A percentile compares a stretch with the other conserved stretches of the same genome.
phyloP scores from a whole-genome alignment of 83 land plant species.

The Picea abies region DNA sequence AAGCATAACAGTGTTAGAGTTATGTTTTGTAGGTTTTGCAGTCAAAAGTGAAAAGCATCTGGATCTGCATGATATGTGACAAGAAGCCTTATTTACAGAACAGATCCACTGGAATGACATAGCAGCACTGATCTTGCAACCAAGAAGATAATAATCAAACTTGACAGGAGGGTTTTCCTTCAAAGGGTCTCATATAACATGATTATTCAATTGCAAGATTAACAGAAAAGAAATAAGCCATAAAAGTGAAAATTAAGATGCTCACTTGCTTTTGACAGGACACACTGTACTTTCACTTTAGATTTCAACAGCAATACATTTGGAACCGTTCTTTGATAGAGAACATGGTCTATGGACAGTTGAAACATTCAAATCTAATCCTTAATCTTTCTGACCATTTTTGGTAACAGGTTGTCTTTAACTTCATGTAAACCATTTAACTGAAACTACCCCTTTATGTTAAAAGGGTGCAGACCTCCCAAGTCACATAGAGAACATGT shows the following conservation, averaged over 20 bases:
- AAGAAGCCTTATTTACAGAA: too few relatives aligned
- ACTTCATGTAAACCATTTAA: neutral
- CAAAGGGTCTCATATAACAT: too few relatives aligned
- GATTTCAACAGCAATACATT: neutral
- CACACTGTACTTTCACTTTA: neutral
- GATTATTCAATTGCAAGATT: neutral
- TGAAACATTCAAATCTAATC: neutral
- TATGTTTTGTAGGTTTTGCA: neutral
- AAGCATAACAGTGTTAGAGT: neutral
- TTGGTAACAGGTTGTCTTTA: neutral
- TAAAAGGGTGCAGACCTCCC: neutral
- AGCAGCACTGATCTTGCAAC: neutral
- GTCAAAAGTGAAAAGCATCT: neutral
- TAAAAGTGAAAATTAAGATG: neutral
- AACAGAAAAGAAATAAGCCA: neutral
- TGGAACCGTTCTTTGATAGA: neutral
- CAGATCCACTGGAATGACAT: too few relatives aligned
- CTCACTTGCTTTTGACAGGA: neutral
- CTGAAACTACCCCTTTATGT: neutral
- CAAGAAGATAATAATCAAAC: neutral
- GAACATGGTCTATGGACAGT: neutral
- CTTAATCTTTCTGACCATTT: neutral
- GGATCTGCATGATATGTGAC: too few relatives aligned
- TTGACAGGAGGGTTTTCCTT: neutral
- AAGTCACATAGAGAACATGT: too few relatives aligned